Evolutionary conservation across 1,139 yeast species (phyloP).

Genomic region (Kluyveromyces sp.): DNA sequence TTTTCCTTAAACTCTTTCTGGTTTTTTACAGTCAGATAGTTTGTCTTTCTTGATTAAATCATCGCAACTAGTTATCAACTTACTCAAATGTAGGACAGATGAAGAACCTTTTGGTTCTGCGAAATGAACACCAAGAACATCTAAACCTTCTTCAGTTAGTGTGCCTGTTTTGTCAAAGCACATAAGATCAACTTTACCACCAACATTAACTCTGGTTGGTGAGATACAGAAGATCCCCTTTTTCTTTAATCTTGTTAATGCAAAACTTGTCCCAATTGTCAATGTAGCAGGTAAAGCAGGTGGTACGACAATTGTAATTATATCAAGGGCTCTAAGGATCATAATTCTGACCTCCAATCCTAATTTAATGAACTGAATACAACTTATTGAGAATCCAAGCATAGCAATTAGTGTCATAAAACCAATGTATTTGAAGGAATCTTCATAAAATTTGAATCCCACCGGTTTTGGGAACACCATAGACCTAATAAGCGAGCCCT

Average conservation of each 20-base stretch:
- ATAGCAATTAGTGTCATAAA: slow-evolving; percentile 84
- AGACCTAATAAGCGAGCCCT: slow-evolving; percentile 89
- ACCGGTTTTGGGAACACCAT: slow-evolving; percentile 95
- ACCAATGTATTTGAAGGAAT: slow-evolving; percentile 91
- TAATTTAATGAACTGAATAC: slow-evolving; percentile 70
- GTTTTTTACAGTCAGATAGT: slow-evolving; percentile 24
- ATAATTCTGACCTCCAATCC: slow-evolving; percentile 65
- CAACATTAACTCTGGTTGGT: slow-evolving; percentile 88
- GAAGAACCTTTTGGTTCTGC: slow-evolving; percentile 37
- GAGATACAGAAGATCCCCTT: slow-evolving; percentile 78
- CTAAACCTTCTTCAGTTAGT: slow-evolving; percentile 91
- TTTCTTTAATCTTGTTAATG: slow-evolving; percentile 64
- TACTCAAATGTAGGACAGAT: slow-evolving; percentile 47
- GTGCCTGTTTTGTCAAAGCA: slow-evolving; percentile 98
- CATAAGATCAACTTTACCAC: slow-evolving; percentile 83
- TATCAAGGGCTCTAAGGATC: slow-evolving; percentile 81
- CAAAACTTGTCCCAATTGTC: slow-evolving; percentile 93
- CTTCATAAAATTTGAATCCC: slow-evolving; percentile 88
- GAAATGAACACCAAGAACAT: slow-evolving; percentile 76
- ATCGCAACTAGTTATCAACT: slow-evolving; percentile 34
- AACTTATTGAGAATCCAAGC: slow-evolving; percentile 76
- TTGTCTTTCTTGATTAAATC: slow-evolving; percentile 28
- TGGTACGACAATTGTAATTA: slow-evolving; percentile 94
- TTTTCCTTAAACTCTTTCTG: slow-evolving; percentile 22
- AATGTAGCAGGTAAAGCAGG: slow-evolving; percentile 97